These are phyloP conservation scores for Colletotrichum eleusines DNA, from an alignment of 2,329 filamentous ascomycete species.

Conservation along the genomic window DNA sequence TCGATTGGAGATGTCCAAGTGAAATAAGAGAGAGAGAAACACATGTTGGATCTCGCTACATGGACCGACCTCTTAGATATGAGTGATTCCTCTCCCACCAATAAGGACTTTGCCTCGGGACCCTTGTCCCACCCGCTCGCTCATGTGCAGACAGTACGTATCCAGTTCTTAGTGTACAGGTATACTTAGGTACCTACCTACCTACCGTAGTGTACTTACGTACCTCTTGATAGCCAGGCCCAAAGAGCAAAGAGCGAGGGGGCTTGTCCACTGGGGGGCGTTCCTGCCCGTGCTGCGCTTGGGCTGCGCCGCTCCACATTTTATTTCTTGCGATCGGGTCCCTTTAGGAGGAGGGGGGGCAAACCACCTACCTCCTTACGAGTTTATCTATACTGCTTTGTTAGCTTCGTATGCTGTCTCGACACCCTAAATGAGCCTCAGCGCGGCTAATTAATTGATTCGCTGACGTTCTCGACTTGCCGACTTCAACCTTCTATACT, in stretches of 20 bases:
- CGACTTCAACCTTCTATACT: constrained; percentile 14
- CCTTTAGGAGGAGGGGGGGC: not conserved
- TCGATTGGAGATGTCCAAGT: not conserved
- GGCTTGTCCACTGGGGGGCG: not conserved
- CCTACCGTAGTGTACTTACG: not conserved
- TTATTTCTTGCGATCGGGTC: not conserved
- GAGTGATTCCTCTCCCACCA: too few species aligned
- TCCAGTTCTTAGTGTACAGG: too few species aligned
- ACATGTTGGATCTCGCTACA: not conserved
- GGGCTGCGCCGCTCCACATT: not conserved
- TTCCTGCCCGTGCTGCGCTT: constrained; percentile 4
- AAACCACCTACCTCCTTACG: not conserved
- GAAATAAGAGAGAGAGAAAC: not conserved
- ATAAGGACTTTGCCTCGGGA: constrained; percentile 10
- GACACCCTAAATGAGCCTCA: constrained; percentile 37
- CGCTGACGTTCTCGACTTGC: constrained; percentile 37
- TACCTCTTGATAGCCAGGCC: too few species aligned
- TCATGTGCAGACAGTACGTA: too few species aligned
- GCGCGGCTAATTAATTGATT: constrained; percentile 29
- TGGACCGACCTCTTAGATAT: not conserved
- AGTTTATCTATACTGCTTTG: too few species aligned
- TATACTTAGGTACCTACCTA: not conserved
- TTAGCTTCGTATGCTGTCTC: constrained; percentile 2
- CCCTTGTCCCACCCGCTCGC: constrained; percentile 7
- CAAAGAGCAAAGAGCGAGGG: not conserved